phyloP scores from a whole-genome alignment of 2,329 filamentous ascomycete species.

The Aspergillus sp. region DNA sequence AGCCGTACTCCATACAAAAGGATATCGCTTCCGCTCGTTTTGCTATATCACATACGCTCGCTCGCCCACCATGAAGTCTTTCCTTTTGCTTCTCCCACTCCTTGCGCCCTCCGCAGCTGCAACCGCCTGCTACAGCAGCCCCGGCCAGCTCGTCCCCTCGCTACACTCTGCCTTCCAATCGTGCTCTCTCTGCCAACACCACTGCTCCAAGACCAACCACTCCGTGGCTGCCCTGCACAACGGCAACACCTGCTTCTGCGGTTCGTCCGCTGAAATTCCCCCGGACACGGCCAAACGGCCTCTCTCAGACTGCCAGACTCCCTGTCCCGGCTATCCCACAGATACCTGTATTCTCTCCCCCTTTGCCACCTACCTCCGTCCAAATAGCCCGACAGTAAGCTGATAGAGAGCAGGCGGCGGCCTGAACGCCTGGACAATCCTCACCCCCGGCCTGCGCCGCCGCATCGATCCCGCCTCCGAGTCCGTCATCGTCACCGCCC shows the following conservation, averaged over 20 bases:
- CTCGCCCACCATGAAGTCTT: neutral
- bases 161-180: neutral
- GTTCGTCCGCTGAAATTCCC: slow-evolving; percentile 11
- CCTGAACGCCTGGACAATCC: slow-evolving; percentile 15
- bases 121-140: neutral
- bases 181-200: neutral
- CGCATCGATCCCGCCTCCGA: slow-evolving; percentile 1
- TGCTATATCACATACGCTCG: no score
- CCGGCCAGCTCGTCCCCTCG: neutral
- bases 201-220: neutral
- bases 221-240: neutral
- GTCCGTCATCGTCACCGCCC: slow-evolving; percentile 14
- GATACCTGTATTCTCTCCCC: slow-evolving; percentile 16
- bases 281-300: slow-evolving; percentile 11
- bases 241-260: neutral
- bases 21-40: no score
- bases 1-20: no score
- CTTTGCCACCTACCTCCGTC: neutral
- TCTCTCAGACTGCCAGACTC: slow-evolving; percentile 17
- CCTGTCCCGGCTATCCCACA: slow-evolving; percentile 19
- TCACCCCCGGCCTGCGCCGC: slow-evolving; percentile 12
- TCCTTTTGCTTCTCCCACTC: neutral
- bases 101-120: neutral
- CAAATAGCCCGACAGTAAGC: neutral
- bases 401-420: slow-evolving; percentile 3